A percentile compares a stretch with the other conserved stretches of the same genome.
Conservation (phyloP, 129 eudicot species). For the Mikania micrantha region DNA sequence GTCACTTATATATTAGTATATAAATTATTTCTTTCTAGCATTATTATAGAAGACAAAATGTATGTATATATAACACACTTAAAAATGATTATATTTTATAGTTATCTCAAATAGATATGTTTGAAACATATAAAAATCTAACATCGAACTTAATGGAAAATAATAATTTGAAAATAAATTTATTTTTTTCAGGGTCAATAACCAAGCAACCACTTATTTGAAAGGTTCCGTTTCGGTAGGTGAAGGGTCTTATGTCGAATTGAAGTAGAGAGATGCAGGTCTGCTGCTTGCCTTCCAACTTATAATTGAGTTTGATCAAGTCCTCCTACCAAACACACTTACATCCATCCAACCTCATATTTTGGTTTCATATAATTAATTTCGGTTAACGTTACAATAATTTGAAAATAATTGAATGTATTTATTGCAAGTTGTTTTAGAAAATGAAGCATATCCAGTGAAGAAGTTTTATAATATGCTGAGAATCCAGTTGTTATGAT, state of each 20-base stretch:
- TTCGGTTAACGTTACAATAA: neutral
- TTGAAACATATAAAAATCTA: too few relatives aligned
- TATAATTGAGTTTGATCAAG: neutral
- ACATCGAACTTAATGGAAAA: too few relatives aligned
- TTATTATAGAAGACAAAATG: too few relatives aligned
- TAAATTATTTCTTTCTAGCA: too few relatives aligned
- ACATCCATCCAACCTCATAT: neutral
- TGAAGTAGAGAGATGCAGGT: too few relatives aligned
- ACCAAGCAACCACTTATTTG: neutral
- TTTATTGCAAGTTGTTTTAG: neutral
- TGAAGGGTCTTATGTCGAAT: neutral
- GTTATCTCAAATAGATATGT: too few relatives aligned
- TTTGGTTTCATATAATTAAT: neutral
- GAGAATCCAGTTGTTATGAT: neutral
- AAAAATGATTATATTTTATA: too few relatives aligned
- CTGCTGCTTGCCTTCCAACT: too few relatives aligned
- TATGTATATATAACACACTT: too few relatives aligned
- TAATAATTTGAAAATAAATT: too few relatives aligned
- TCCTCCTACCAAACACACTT: slow-evolving; percentile 5
- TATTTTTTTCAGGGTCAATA: neutral
- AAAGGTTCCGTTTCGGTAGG: neutral
- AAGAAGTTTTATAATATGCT: neutral
- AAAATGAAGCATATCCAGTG: neutral
- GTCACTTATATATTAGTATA: too few relatives aligned
- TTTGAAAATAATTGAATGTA: neutral